Evolutionary conservation across 768 basidiomycete genomes (phyloP), one percentile per base, ranked within the genome.

Genomic region (Mycena albidolilacea): DNA sequence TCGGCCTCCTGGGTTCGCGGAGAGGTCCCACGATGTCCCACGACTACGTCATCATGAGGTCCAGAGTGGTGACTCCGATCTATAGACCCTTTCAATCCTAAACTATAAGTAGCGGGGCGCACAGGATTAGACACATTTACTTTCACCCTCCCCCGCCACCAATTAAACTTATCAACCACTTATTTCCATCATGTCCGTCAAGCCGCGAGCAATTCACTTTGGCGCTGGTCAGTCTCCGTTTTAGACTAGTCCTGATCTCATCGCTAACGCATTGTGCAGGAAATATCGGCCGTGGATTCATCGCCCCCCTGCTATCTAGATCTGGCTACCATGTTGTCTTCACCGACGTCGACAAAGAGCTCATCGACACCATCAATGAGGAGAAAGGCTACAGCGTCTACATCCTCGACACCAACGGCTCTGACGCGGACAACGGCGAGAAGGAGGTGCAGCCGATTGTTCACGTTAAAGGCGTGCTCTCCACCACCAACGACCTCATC

Each of bases 311-410:
- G 15, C 81, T 84, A 44, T 73, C 75, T 15, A 75, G 80, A 43
- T 82, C 83, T 0, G 83, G 83, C 35, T 84, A 83, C 70, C 82
- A 83, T 67, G 82, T 84, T 74, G 70, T 81, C 41, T 84, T 84
- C 70, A 75, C 82, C 3, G 84, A 84, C 59, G 79, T 83, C 43
- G 75, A 84, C 77, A 77, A 80, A 62, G 72, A 64, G 1, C 65
- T 83, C 69, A 80, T 84, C 70, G 70, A 81, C 55, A 73, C 79
- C 43, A 77, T 84, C 41, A 83, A 83, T 73, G 66, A 77, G 11
- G 76, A 79, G 30, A 64, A 76, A 10, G 72, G 76, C 5, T 84
- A 84, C 69, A 70, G 72, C 12, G 80, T 84, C 15, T 78, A 82
- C 70, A 79, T 84, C 76, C 81, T 84, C 21, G 76, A 75, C 17